These are phyloP conservation scores for Hypoxylon crocopeplum DNA, from an alignment of 495 filamentous ascomycete species.

Conservation along the genomic window DNA sequence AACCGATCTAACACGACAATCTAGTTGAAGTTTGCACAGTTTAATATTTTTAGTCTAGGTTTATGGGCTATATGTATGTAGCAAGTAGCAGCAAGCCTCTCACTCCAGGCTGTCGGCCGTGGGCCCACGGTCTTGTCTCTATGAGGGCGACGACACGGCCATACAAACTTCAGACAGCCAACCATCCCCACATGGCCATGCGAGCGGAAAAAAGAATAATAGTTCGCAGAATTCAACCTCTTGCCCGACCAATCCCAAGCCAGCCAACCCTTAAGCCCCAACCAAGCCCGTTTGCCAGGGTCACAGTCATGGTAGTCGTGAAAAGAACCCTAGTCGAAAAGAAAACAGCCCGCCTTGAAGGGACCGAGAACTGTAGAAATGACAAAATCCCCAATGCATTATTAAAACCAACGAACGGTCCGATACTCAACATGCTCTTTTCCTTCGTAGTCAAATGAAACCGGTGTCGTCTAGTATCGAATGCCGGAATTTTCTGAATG, in stretches of 20 bases:
- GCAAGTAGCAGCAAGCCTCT: slow-evolving; percentile 28
- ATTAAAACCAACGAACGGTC: slow-evolving; percentile 9
- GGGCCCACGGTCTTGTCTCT: not conserved
- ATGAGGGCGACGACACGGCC: slow-evolving; percentile 4
- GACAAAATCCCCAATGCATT: slow-evolving; percentile 22
- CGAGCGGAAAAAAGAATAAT: slow-evolving; percentile 12
- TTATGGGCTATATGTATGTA: slow-evolving; percentile 34
- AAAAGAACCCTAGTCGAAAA: slow-evolving; percentile 26
- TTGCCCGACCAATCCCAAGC: slow-evolving; percentile 11
- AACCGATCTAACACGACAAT: no score
- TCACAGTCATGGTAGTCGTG: slow-evolving; percentile 40
- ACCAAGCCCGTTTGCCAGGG: slow-evolving; percentile 33
- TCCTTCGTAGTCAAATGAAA: not conserved
- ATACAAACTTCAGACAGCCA: slow-evolving; percentile 37
- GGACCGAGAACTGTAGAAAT: slow-evolving; percentile 38
- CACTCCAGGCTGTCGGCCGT: slow-evolving; percentile 9
- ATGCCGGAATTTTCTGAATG: not conserved
- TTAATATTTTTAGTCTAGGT: slow-evolving; percentile 42
- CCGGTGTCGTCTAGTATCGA: not conserved
- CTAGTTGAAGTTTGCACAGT: slow-evolving; percentile 29
- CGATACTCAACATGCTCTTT: slow-evolving; percentile 26
- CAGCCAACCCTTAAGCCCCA: slow-evolving; percentile 29
- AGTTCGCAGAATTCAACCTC: slow-evolving; percentile 12
- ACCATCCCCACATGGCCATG: slow-evolving; percentile 11
- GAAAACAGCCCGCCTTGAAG: slow-evolving; percentile 27